phyloP scores from a whole-genome alignment of 2,329 filamentous ascomycete species.

The Fusarium oligoseptatum region DNA sequence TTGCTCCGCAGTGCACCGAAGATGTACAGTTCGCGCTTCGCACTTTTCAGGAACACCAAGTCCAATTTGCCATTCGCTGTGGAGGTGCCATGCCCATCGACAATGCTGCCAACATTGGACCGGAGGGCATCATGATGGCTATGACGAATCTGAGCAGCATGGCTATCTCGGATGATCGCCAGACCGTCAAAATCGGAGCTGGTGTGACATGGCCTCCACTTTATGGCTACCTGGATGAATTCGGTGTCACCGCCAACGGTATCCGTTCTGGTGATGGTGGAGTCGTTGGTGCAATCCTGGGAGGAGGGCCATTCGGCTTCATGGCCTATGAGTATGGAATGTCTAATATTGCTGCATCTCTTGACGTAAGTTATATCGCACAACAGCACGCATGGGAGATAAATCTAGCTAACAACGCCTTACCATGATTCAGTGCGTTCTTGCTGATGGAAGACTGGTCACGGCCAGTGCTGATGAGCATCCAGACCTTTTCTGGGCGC shows the following conservation, averaged over 20 bases:
- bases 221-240: not conserved
- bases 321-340: not conserved
- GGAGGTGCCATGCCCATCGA: not conserved
- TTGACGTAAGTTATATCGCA: not conserved
- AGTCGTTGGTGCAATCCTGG: not conserved
- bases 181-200: not conserved
- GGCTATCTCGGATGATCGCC: not conserved
- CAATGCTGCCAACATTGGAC: not conserved
- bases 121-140: not conserved
- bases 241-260: not conserved
- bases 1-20: not conserved
- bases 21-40: not conserved
- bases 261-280: not conserved
- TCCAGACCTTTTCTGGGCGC: constrained; percentile 4
- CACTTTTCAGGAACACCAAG: not conserved
- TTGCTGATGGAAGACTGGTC: not conserved
- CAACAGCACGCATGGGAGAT: not conserved
- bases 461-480: constrained; percentile 4
- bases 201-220: not conserved
- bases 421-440: not conserved
- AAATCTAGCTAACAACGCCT: not conserved
- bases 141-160: not conserved
- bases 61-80: not conserved
- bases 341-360: not conserved
- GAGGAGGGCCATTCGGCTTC: not conserved